Evolutionary conservation across 169 alveolate species (phyloP), one percentile per base, ranked within the genome.

Genomic region (Cyclospora cayetanensis): DNA sequence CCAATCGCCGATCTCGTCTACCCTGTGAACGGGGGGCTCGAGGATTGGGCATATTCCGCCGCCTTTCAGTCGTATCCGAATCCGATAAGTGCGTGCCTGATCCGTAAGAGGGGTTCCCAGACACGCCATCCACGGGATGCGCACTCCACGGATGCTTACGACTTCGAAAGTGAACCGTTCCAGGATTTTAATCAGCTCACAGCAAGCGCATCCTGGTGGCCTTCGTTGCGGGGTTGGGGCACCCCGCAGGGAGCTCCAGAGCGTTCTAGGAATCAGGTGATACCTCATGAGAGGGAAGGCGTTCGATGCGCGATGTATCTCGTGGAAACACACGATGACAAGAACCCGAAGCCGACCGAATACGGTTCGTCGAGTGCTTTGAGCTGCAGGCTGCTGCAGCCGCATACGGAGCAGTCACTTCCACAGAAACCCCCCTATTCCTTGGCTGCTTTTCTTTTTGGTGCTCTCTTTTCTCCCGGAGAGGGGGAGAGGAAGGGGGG

Each of bases 11-110:
- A 94, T 50, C 70, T 93, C 35, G 95, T 96, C n/a, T 96, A 96
- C 88, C 95, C 95, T 25, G 97, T 96, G 0, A 63, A 82, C 65
- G 98, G 98, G 35, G 96, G 97, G 1, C 60, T 95, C n/a, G 98
- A 96, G 53, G 98, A 96, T 90, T 96, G 98, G 97, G 97, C 97
- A 0, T 96, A 96, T 84, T 97, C 96, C 34, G 96, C 93, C 34
- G 95, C 94, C 41, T 96, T 96, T 95, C 97, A 95, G 27, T 60
- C 84, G 3, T 66, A 72, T 25, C 91, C 91, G 4, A 18, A 31
- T 20, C 90, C 90, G 25, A 82, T 82, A 0, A 20, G 76, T 4
- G 76, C 37, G 35, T 85, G 83, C 53, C 39, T 9, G 29, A 31
- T 70, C 15, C 27, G 15, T 1, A 15, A 7, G 55, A 46, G 55